phyloP scores from a whole-genome alignment of 106 monocot genomes.

The Amphibolis antarctica region DNA sequence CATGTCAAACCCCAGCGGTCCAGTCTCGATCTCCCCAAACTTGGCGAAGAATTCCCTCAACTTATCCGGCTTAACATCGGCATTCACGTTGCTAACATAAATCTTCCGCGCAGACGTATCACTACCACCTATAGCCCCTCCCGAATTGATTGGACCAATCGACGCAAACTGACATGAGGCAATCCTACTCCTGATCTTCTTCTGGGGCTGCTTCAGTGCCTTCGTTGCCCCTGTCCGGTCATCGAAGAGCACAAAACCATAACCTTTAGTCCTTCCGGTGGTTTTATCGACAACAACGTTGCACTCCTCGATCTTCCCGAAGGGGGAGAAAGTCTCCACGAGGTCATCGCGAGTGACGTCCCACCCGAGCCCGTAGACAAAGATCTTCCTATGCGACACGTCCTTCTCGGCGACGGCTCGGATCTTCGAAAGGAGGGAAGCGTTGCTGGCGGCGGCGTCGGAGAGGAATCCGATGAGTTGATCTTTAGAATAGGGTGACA shows the following conservation, averaged over 20 bases:
- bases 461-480: slow-evolving; percentile 11
- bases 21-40: slow-evolving; percentile 90
- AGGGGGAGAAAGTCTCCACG: slow-evolving; percentile 3
- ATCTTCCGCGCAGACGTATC: slow-evolving; percentile 42
- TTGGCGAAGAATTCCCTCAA: slow-evolving; percentile 55
- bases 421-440: slow-evolving; percentile 9
- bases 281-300: background rate
- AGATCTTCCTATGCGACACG: slow-evolving; percentile 18
- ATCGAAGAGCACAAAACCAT: slow-evolving; percentile 15
- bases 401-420: slow-evolving; percentile 8
- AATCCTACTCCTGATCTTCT: slow-evolving; percentile 10
- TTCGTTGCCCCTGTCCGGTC: background rate
- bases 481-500: slow-evolving; percentile 14
- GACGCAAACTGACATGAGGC: slow-evolving; percentile 16
- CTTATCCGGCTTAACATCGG: slow-evolving; percentile 50
- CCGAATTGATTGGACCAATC: slow-evolving; percentile 4
- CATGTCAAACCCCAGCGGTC: slow-evolving; percentile 79
- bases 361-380: slow-evolving; percentile 12
- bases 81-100: slow-evolving; percentile 69
- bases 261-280: slow-evolving; percentile 8
- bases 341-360: slow-evolving; percentile 9
- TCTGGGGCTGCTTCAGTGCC: slow-evolving; percentile 16
- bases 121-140: background rate
- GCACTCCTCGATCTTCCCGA: slow-evolving; percentile 8
- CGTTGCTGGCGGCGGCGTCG: slow-evolving; percentile 10